Evolutionary conservation across 495 filamentous ascomycete genomes (phyloP), one percentile per base, ranked within the genome.

Genomic region (Penicillium soppii): DNA sequence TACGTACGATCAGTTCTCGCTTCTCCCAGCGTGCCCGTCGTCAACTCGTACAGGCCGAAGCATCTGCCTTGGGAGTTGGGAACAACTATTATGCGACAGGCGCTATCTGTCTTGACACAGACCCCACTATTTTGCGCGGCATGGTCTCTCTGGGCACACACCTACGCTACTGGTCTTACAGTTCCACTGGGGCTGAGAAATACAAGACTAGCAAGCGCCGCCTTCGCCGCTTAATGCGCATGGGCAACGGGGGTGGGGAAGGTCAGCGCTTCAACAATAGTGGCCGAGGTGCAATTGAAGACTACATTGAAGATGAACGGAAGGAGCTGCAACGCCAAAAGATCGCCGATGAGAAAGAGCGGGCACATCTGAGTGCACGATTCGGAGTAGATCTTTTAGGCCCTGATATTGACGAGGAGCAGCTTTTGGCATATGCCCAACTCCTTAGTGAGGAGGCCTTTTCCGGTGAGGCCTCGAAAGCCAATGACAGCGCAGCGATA

Each of bases 81-180:
- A 83, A 88, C 50, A 92, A 92, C 55, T 86, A 87, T 54, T 91
- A 87, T 56, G 89, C 90, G 33, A 89, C 89, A 8, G 82, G 91
- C 9, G 90, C 90, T 22, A 87, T 97, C 40, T 82, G 75, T 47
- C 78, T 98, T 13, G 95, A 98, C 64, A 89, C 95, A 0, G 91
- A 98, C 57, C 84, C 94, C 25, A 92, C 90, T 0, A 74, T 83
- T 1, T 82, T 98, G n/a, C 84, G 92, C n/a, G 94, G 94, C 32
- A 86, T 92, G 65, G 88, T 97, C 7, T 85, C 92, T 0, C 79
- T 95, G 25, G 94, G 95, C 30, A 88, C 86, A 0, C 86, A 92
- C 63, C 72, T 98, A 7, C 86, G 90, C 27, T 97, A 91, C 64
- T 98, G 94, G 94, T 85, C 87, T 15, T 97, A 95, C 64, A 95